These are phyloP conservation scores for Malassezia dermatis DNA, from an alignment of 1,284 basidiomycete genomes.

Conservation along the genomic window DNA sequence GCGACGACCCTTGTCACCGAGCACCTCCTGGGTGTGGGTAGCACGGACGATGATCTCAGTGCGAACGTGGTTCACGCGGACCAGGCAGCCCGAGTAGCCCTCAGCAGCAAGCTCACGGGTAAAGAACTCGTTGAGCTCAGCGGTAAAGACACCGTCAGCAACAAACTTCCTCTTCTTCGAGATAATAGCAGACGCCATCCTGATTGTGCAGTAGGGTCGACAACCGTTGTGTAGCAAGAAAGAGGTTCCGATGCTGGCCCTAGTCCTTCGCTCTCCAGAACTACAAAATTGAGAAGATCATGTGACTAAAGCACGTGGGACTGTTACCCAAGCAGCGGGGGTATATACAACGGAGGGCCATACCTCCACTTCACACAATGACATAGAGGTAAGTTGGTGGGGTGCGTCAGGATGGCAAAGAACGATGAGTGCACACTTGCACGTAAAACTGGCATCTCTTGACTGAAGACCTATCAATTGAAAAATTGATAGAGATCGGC, in stretches of 20 bases:
- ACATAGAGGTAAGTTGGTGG: background rate
- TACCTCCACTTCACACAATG: background rate
- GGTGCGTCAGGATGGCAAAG: background rate
- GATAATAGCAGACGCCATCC: conserved; percentile 41
- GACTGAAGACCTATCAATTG: conserved; percentile 7
- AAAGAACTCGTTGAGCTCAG: conserved; percentile 94
- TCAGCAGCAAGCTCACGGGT: conserved; percentile 98
- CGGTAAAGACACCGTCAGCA: conserved; percentile 95
- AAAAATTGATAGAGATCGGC: background rate
- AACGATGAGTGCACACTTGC: conserved; percentile 9
- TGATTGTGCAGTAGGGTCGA: conserved; percentile 9
- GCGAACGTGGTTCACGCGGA: conserved; percentile 96
- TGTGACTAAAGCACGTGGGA: background rate
- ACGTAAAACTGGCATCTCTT: conserved; percentile 22
- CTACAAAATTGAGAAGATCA: conserved; percentile 8
- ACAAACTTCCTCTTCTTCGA: conserved; percentile 60
- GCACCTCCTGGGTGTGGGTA: conserved; percentile 98
- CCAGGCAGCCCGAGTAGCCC: conserved; percentile 99
- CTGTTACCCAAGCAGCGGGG: background rate
- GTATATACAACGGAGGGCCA: background rate
- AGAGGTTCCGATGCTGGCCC: background rate
- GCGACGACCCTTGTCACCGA: conserved; percentile 98
- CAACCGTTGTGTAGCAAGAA: conserved; percentile 12
- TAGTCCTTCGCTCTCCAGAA: conserved; percentile 9
- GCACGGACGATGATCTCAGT: conserved; percentile 99